Evolutionary conservation across 2,329 filamentous ascomycete genomes (phyloP), one percentile per base, ranked within the genome.

Genomic region (Fusarium pseudocircinatum): DNA sequence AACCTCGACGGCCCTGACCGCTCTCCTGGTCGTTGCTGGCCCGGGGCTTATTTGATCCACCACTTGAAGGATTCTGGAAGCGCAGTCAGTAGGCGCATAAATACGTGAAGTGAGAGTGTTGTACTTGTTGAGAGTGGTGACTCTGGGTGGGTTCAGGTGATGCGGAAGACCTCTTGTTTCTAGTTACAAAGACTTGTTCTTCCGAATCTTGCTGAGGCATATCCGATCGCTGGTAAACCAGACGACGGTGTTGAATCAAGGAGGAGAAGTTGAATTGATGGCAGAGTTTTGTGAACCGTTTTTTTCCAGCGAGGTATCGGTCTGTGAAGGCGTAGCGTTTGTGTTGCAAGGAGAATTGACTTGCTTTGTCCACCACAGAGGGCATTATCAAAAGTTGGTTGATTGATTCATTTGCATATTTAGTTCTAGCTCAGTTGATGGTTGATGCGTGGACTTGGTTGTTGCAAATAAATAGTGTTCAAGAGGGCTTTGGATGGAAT

Each of bases 331-430:
- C 52, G 65, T 30, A 32, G 67, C 43, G 72, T 24, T 58, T 69
- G 44, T 61, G 67, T 58, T 58, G 62, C 50, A 65, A 72, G 67
- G 75, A 77, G 60, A 74, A 77, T 58, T 70, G 67, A 54, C 67
- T 76, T 65, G 75, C 76, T 70, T 78, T 78, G 67, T 78, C 76
- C 72, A 63, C 73, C 72, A 77, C 76, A 52, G 76, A 77, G 71
- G 76, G 76, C 76, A 78, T 78, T 72, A 75, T 78, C 59, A 65
- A 72, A 64, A 65, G 60, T 64, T 62, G 57, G 44, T 52, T 36
- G 44, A 53, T 54, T 49, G 46, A 37, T 63, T 44, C 56, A 68
- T 53, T 66, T 56, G 60, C 75, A 77, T 76, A 28, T 67, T 71
- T 73, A 37, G 39, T 44, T 47, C 28, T 44, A 60, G 40, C 26